Percentiles rank a stretch among this genome's conserved stretches.
Evolutionary conservation across 1,284 basidiomycete genomes (phyloP).

Genomic region (Cryptococcus hybrid): DNA sequence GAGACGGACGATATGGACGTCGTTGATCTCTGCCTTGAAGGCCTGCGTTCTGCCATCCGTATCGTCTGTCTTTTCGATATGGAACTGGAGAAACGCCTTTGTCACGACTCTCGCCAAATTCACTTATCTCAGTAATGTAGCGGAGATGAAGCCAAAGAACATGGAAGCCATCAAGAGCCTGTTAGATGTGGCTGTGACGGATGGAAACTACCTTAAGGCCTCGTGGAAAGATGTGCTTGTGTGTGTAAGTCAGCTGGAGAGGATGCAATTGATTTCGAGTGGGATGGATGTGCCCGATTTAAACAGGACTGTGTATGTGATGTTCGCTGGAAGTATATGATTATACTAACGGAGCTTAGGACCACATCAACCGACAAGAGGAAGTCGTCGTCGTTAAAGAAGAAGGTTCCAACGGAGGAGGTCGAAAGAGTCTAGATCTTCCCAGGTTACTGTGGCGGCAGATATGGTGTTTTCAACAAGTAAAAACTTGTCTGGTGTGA

Average conservation of each 20-base stretch:
- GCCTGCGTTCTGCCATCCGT: slow-evolving; percentile 88
- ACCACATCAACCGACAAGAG: slow-evolving; percentile 18
- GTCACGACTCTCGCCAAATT: slow-evolving; percentile 97
- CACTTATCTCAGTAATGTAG: slow-evolving; percentile 92
- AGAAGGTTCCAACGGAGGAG: slow-evolving; percentile 71
- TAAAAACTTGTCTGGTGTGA: slow-evolving; percentile 87
- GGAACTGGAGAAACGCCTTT: slow-evolving; percentile 94
- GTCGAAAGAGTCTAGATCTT: slow-evolving; percentile 95
- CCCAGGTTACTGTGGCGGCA: slow-evolving; percentile 96
- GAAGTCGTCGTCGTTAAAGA: slow-evolving; percentile 11
- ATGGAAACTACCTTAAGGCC: slow-evolving; percentile 89
- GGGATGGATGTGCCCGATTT: slow-evolving; percentile 79
- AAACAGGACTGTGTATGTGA: slow-evolving; percentile 62
- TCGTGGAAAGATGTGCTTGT: slow-evolving; percentile 95
- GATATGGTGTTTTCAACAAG: slow-evolving; percentile 99
- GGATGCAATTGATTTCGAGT: slow-evolving; percentile 92
- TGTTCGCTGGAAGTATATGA: background rate
- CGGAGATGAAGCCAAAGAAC: slow-evolving; percentile 98
- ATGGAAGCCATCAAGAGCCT: slow-evolving; percentile 96
- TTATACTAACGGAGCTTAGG: slow-evolving; percentile 2
- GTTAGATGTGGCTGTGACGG: slow-evolving; percentile 85
- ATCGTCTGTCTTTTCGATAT: slow-evolving; percentile 94
- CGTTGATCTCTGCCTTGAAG: slow-evolving; percentile 88
- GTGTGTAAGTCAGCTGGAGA: slow-evolving; percentile 94
- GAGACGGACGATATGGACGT: slow-evolving; percentile 88